Evolutionary conservation across 1,139 yeast species (phyloP).

Genomic region (Candida sojae): DNA sequence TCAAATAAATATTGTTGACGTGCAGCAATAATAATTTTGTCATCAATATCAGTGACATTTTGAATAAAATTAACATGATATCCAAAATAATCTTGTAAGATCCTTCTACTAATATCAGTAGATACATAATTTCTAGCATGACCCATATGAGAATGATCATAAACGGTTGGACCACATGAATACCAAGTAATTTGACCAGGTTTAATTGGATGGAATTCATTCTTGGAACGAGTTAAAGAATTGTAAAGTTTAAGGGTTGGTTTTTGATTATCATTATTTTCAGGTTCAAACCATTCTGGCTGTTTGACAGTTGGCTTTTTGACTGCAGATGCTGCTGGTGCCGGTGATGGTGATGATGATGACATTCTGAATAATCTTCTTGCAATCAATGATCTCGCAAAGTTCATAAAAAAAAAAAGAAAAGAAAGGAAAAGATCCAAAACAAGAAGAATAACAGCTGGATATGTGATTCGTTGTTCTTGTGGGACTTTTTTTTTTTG

Average conservation of each 20-base stretch:
- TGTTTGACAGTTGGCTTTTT: constrained; percentile 34
- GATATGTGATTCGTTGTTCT: not conserved
- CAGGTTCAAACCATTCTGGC: constrained; percentile 43
- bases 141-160: constrained; percentile 98
- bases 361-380: constrained; percentile 23
- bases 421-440: not conserved
- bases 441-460: not conserved
- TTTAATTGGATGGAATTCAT: constrained; percentile 66
- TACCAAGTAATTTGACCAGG: constrained; percentile 84
- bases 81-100: constrained; percentile 87
- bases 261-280: constrained; percentile 12
- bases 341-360: constrained; percentile 10
- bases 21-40: constrained; percentile 91
- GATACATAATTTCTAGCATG: constrained; percentile 97
- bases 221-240: constrained; percentile 80
- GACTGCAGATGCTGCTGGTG: constrained; percentile 10
- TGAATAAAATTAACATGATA: constrained; percentile 86
- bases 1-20: constrained; percentile 85
- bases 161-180: constrained; percentile 99
- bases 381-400: constrained; percentile 3
- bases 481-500: no score
- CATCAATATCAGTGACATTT: constrained; percentile 97
- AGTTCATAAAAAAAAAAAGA: constrained; percentile 8
- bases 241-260: constrained; percentile 55
- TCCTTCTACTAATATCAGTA: constrained; percentile 87